Base-by-base conservation (phyloP, 1,284 basidiomycete genomes). In the Leccinum laetum region DNA sequence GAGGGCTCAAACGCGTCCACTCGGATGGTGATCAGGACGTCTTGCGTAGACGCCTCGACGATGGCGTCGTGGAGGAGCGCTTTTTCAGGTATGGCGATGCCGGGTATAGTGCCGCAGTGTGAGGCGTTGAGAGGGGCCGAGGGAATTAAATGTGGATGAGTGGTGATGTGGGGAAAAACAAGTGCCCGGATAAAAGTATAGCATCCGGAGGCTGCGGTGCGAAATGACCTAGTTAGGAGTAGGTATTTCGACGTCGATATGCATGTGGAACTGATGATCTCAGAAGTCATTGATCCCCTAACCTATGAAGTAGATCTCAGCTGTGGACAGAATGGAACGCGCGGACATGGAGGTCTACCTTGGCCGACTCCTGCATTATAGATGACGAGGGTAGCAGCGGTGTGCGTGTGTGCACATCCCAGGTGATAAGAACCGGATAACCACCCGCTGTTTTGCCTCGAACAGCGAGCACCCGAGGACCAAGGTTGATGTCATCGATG, bases 211-310 rank as follows among this genome's bases (percentile, higher is more conserved):
- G 24, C 3, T n/a, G 4, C 5, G 5, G 60, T 52, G 55, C 52
- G 60, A 29, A 60, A 61, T 5, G 68, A 70, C 18, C 16, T n/a
- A 3, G 60, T 49, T 7, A 73, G 18, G 4, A 73, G 9, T 8
- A 73, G 37, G 49, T 71, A 70, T 1, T 71, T 70, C 16, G 69
- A 73, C 2, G 68, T 71, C 10, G 69, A 72, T 44, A 44, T 44
- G 41, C 41, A 44, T 44, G 41, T 44, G 41, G 41, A 44, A 44
- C 16, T n/a, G 41, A 71, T 58, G 21, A 53, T 55, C 29, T 35
- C 21, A 1, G 52, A 71, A 4, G 41, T 2, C 2, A 21, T 21
- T 49, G 41, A 16, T 44, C 24, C 24, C 11, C n/a, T 10, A 4
- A 49, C 7, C 70, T 69, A 14, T 24, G 7, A 9, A 26, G 7